phyloP scores from a whole-genome alignment of 2,329 filamentous ascomycete species.

The Pseudogymnoascus sp. region DNA sequence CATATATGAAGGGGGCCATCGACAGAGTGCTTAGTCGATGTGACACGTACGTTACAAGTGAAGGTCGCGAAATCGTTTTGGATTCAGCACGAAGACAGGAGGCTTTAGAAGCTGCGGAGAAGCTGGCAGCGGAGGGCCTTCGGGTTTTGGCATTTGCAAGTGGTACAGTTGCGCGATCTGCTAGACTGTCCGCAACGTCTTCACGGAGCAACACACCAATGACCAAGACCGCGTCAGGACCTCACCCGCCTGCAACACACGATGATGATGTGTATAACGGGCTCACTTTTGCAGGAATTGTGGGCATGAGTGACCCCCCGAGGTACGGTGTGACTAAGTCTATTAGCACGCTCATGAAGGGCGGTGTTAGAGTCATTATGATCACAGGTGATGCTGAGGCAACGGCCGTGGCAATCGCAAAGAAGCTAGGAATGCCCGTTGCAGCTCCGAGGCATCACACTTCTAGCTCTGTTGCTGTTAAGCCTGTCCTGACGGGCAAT shows the following conservation, averaged over 20 bases:
- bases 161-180: constrained; percentile 53
- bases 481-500: constrained; percentile 74
- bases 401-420: constrained; percentile 88
- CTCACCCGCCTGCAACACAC: constrained; percentile 26
- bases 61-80: constrained; percentile 78
- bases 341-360: constrained; percentile 83
- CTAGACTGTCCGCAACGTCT: constrained; percentile 31
- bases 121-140: constrained; percentile 82
- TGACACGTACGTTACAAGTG: constrained; percentile 80
- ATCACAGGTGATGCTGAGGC: constrained; percentile 96
- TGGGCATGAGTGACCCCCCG: constrained; percentile 96
- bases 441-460: constrained; percentile 45
- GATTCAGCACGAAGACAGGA: constrained; percentile 69
- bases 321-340: constrained; percentile 82
- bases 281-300: constrained; percentile 81
- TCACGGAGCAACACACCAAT: constrained; percentile 46
- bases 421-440: constrained; percentile 89
- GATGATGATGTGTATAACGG: constrained; percentile 73
- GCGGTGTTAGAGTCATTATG: constrained; percentile 97
- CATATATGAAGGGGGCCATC: constrained; percentile 92
- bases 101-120: constrained; percentile 70
- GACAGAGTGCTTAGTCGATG: constrained; percentile 81
- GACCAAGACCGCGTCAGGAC: constrained; percentile 23
- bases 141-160: constrained; percentile 91
- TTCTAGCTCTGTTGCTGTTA: constrained; percentile 51